Evolutionary conservation across 1,284 basidiomycete species (phyloP), one percentile per base, ranked within the genome.

Genomic region (Boletus calvinii): DNA sequence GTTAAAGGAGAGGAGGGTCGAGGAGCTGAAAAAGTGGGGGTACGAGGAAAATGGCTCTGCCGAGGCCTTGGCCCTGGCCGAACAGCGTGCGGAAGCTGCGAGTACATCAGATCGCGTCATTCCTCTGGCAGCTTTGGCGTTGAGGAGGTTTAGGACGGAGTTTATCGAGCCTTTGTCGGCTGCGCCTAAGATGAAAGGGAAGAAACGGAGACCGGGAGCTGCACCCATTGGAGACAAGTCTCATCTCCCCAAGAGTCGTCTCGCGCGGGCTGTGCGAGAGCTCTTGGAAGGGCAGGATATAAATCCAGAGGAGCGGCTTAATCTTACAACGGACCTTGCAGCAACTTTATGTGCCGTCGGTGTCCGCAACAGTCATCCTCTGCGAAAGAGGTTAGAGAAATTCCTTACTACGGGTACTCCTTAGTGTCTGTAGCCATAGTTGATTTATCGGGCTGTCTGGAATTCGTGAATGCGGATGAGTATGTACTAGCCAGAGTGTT

Each of bases 1-100:
- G 55, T 62, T 87, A 55, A 78, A 74, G 62, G 84, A 86, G 67
- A 80, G 76, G 59, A 72, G 78, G 50, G 62, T 73, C 30, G 78
- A 79, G 52, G 87, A 88, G 66, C 66, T 90, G 46, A 79, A 74
- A 67, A 81, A 80, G 65, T 90, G 87, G 85, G 87, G 87, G 4
- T 85, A 78, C 61, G 65, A 71, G 35, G 79, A 79, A 17, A 79
- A 76, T 26, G 80, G 73, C 15, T 62, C 77, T n/a, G 59, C 69
- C 18, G 79, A 81, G 57, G 61, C 70, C 46, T 62, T 81, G 53
- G 74, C 76, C 5, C 66, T 75, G 43, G 83, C 84, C 24, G 86
- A 90, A 66, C 77, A 81, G 17, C 80, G 77, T 60, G 87, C 84
- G 18, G 86, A 90, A 69, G 85, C 87, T 5, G 85, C 84, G 47